Percentiles rank a stretch among this genome's conserved stretches.
Conservation (phyloP, 768 basidiomycete species). For the Russula sp. region DNA sequence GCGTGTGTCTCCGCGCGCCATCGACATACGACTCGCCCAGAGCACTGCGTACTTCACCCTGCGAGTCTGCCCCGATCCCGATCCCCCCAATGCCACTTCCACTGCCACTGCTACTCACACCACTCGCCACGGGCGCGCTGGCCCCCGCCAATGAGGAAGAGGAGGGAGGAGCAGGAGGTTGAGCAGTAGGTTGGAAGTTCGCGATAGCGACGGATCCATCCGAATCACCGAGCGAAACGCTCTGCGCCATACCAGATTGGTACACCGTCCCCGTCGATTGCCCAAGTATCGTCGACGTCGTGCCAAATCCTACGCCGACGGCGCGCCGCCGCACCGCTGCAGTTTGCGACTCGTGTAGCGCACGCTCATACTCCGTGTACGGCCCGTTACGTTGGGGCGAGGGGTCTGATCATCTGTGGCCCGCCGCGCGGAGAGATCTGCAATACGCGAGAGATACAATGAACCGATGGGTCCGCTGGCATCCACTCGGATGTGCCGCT, state of each 20-base stretch:
- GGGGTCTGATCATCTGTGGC: constrained; percentile 20
- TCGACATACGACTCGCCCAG: constrained; percentile 78
- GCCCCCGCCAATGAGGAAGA: neutral
- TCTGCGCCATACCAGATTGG: constrained; percentile 56
- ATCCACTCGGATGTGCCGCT: constrained; percentile 94
- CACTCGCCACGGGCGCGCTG: neutral
- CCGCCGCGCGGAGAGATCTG: constrained; percentile 35
- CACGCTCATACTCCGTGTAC: constrained; percentile 75
- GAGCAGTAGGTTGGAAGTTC: neutral
- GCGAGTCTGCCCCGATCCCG: constrained; percentile 37
- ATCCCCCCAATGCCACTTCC: constrained; percentile 22
- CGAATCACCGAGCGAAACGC: constrained; percentile 73
- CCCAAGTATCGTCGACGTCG: constrained; percentile 40
- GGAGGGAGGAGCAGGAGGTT: too few relatives aligned
- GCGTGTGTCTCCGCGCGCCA: constrained; percentile 47
- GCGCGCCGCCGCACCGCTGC: constrained; percentile 46
- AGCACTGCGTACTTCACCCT: constrained; percentile 58
- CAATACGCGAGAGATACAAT: constrained; percentile 82
- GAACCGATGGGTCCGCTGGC: constrained; percentile 87
- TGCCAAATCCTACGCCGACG: constrained; percentile 37
- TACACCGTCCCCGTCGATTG: constrained; percentile 43
- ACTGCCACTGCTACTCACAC: constrained; percentile 26
- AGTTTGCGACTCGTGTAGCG: constrained; percentile 65
- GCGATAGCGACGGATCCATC: constrained; percentile 50
- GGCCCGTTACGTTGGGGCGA: constrained; percentile 38